Base-by-base conservation (phyloP, 2,329 filamentous ascomycete genomes). In the Fusarium compactum region DNA sequence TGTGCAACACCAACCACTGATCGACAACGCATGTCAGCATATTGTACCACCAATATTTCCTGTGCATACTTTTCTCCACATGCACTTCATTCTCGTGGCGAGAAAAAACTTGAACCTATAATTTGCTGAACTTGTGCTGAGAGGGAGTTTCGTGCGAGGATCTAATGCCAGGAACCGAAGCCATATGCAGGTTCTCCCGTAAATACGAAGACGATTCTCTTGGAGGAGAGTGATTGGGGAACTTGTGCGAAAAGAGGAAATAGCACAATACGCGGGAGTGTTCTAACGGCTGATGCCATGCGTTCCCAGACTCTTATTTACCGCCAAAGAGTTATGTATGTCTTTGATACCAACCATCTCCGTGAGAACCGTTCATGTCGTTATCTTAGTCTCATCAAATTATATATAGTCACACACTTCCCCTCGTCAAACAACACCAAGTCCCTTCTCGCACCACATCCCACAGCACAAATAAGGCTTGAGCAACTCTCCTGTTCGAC, bases 151-250 rank as follows among this genome's bases (percentile, higher is more conserved):
- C 20, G 15, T 34, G 24, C 14, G 41, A 58, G 8, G 20, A 40
- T 40, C 51, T 30, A 18, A 58, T 57, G 66, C 44, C 66, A 72
- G 70, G 69, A 48, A 53, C 69, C 56, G 53, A 25, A 25, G 56
- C 56, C 45, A 40, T 46, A 27, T 46, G 24, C 43, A 59, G 41
- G 29, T 20, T 41, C n/a, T 59, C 11, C 57, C n/a, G 24, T 14
- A 50, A 10, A 51, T 48, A 65, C 54, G 32, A 65, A 53, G 29
- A 12, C 5, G 14, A 4, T 5, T 15, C 0, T 10, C 11, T 22
- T 20, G 7, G 1, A 8, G 1, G n/a, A 20, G 10, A 20, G 8
- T 8, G 3, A 10, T 24, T 46, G 46, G 38, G 18, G 4, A 1
- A 22, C 16, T n/a, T 8, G 5, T 30, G 8, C 32, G 24, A 15